Conservation (phyloP, 1,139 yeast species). For the Nakaseomyces delphensis region DNA sequence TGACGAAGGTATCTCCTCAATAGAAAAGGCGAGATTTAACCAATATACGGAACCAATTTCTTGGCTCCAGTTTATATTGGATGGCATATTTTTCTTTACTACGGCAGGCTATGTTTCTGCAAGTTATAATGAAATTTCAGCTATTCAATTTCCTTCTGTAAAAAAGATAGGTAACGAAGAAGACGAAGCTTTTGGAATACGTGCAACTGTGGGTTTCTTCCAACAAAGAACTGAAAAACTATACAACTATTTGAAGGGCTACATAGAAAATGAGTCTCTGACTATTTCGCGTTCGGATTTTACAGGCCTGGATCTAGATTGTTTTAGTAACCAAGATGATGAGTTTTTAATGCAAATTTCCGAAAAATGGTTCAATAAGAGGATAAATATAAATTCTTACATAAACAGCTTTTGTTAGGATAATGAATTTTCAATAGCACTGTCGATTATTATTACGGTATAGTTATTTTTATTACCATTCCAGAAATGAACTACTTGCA, state of each 20-base stretch:
- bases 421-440: neutral
- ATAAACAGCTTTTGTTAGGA: neutral
- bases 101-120: constrained; percentile 60
- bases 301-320: constrained; percentile 22
- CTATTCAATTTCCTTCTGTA: constrained; percentile 23
- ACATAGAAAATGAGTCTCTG: constrained; percentile 14
- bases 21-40: constrained; percentile 22
- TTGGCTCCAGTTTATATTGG: constrained; percentile 60
- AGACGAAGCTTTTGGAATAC: constrained; percentile 24
- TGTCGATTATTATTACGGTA: no score
- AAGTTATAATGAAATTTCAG: constrained; percentile 15
- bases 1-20: constrained; percentile 17
- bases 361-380: constrained; percentile 21
- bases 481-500: no score
- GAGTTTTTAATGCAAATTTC: constrained; percentile 18
- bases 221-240: constrained; percentile 17
- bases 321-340: constrained; percentile 27
- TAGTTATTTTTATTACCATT: no score
- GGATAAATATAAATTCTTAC: neutral
- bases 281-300: constrained; percentile 17
- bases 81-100: constrained; percentile 77
- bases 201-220: constrained; percentile 20
- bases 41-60: constrained; percentile 40
- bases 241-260: constrained; percentile 14
- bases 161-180: constrained; percentile 21